A percentile compares a stretch with the other conserved stretches of the same genome.
These are phyloP conservation scores for Aspergillus japonicus DNA, from an alignment of 2,329 filamentous ascomycete genomes.

Conservation along the genomic window DNA sequence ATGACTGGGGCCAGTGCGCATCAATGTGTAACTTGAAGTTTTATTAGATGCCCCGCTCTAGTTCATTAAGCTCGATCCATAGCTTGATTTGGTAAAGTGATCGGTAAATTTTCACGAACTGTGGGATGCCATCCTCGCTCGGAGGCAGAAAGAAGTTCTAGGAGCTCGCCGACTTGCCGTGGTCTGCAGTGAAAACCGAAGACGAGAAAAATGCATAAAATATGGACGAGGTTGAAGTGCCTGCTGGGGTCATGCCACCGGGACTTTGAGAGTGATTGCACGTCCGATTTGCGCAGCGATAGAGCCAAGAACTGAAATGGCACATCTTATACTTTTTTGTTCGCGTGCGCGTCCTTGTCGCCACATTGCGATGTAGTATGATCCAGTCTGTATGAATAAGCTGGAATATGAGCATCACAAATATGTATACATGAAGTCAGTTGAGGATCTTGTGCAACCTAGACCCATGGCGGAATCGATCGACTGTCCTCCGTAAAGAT, in stretches of 20 bases:
- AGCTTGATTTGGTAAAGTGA: neutral
- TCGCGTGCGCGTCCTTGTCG: neutral
- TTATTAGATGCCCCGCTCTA: conserved; percentile 7
- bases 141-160: neutral
- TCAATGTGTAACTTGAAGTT: conserved; percentile 10
- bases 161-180: neutral
- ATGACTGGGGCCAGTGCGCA: conserved; percentile 13
- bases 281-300: no score
- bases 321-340: neutral
- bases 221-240: neutral
- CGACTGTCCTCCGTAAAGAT: neutral
- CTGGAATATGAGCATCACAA: no score
- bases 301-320: neutral
- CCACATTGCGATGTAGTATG: neutral
- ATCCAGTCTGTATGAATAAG: neutral
- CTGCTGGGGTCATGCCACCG: neutral
- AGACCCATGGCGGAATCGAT: neutral
- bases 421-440: neutral
- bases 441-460: neutral
- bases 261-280: no score
- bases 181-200: neutral
- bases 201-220: neutral
- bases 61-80: neutral
- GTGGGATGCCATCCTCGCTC: neutral
- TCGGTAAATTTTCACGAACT: neutral